Evolutionary conservation across 1,284 basidiomycete species (phyloP), one percentile per base, ranked within the genome.

Genomic region (Ceratobasidium sp.): DNA sequence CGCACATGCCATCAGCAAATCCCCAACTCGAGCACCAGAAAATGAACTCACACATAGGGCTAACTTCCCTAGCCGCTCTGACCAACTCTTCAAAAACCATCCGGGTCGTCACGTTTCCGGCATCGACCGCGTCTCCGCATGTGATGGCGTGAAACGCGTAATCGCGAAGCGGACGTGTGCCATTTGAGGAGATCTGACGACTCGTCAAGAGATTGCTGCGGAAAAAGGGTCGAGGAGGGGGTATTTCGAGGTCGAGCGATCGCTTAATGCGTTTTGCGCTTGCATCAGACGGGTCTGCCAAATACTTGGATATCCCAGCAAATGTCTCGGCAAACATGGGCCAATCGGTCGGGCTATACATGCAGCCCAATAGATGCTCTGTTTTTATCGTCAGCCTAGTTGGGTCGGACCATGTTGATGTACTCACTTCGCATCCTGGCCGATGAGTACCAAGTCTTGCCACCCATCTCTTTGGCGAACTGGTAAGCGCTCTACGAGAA

Each of bases 111-210:
- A n/a, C 34, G 67, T 71, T 72, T 26, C 48, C 69, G 10, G 69
- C 14, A 57, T 72, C 71, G n/a, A 39, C 21, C 18, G 71, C 71
- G 34, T 72, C 71, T 10, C n/a, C 71, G 69, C 71, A 72, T 26
- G 72, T 55, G 45, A 72, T 72, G 16, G 69, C 71, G 3, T 70
- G 14, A 18, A 28, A 26, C 9, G 21, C 26, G 30, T 57, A 30
- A 30, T 3, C 14, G 6, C 30, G 3, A n/a, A 26, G 14, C 28
- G 30, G 30, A 14, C 36, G 6, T 14, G 36, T 6, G 6, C 14
- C 36, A 39, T 39, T 39, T 16, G 21, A 26, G 4, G 50, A 53
- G 14, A 18, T 8, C n/a, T 50, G 8, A 6, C 36, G 36, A 6
- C 14, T 39, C 8, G 36, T 39, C 36, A 39, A 39, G 8, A 14